Evolutionary conservation across 139 green algal genomes (phyloP).

Genomic region (Coccomyxa sp.): DNA sequence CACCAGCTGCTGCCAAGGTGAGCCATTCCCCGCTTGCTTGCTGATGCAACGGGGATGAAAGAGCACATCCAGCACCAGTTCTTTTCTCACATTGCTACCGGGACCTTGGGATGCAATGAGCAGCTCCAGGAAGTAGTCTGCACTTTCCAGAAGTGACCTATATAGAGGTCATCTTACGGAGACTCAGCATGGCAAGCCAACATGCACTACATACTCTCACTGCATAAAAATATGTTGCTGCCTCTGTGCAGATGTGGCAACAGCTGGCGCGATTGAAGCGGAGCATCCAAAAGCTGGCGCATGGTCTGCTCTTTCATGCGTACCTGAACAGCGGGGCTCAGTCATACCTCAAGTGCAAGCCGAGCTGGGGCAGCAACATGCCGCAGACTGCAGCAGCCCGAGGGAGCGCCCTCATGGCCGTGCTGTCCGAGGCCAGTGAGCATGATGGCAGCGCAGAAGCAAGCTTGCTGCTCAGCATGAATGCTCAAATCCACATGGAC

Average conservation of each 20-base stretch:
- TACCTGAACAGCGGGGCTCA: conserved; percentile 20
- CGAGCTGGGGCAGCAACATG: background rate
- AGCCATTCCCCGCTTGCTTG: background rate
- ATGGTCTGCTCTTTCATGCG: conserved; percentile 37
- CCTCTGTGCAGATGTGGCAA: conserved; percentile 3
- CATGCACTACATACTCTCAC: too few species aligned
- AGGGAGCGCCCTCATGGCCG: conserved; percentile 53
- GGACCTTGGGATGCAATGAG: too few species aligned
- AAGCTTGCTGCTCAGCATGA: background rate
- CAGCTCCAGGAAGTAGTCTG: too few species aligned
- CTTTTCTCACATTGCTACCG: too few species aligned
- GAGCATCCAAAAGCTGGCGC: conserved; percentile 20
- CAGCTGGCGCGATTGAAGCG: conserved; percentile 5
- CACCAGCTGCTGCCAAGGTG: conserved; percentile 1
- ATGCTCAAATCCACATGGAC: too few species aligned
- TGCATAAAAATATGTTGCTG: too few species aligned
- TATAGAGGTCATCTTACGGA: background rate
- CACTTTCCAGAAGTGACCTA: background rate
- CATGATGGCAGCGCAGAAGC: background rate
- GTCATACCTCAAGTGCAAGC: background rate
- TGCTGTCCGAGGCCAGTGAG: background rate
- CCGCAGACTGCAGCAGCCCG: background rate
- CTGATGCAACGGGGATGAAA: too few species aligned
- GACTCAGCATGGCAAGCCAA: background rate
- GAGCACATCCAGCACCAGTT: too few species aligned